phyloP scores from a whole-genome alignment of 768 basidiomycete species.

The Clavulina sp. region DNA sequence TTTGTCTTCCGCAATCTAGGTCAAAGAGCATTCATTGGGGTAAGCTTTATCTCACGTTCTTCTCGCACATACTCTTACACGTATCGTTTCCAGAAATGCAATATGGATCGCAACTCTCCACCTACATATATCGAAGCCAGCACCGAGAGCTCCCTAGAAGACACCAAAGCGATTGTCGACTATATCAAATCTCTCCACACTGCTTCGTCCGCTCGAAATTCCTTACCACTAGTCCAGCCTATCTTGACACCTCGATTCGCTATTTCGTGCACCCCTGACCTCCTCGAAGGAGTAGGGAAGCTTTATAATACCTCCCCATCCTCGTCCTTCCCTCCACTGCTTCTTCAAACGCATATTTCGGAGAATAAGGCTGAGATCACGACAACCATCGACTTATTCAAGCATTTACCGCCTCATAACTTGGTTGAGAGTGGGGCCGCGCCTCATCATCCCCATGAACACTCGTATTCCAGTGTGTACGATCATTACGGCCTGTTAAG shows the following conservation, averaged over 20 bases:
- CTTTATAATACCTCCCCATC: background rate
- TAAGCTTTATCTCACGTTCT: constrained; percentile 23
- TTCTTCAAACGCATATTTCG: constrained; percentile 84
- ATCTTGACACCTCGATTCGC: constrained; percentile 95
- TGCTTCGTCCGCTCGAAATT: constrained; percentile 11
- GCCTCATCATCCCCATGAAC: constrained; percentile 24
- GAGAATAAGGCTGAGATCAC: constrained; percentile 65
- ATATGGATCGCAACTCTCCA: constrained; percentile 66
- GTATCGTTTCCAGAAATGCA: constrained; percentile 50
- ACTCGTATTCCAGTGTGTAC: constrained; percentile 67
- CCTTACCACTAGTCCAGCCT: constrained; percentile 61
- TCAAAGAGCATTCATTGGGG: constrained; percentile 74
- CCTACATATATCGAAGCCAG: constrained; percentile 53
- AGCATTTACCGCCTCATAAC: background rate
- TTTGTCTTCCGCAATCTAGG: constrained; percentile 23
- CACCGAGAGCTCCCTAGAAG: constrained; percentile 35
- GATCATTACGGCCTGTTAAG: constrained; percentile 60
- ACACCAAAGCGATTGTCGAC: constrained; percentile 46
- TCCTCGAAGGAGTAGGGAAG: constrained; percentile 41
- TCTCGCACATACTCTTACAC: constrained; percentile 1
- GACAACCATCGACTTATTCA: constrained; percentile 45
- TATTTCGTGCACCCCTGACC: constrained; percentile 62
- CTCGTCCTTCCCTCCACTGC: constrained; percentile 35
- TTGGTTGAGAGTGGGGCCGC: background rate
- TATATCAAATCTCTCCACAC: constrained; percentile 43